Conservation (phyloP, 345 rosid genomes). For the Hypericum androsaemum region DNA sequence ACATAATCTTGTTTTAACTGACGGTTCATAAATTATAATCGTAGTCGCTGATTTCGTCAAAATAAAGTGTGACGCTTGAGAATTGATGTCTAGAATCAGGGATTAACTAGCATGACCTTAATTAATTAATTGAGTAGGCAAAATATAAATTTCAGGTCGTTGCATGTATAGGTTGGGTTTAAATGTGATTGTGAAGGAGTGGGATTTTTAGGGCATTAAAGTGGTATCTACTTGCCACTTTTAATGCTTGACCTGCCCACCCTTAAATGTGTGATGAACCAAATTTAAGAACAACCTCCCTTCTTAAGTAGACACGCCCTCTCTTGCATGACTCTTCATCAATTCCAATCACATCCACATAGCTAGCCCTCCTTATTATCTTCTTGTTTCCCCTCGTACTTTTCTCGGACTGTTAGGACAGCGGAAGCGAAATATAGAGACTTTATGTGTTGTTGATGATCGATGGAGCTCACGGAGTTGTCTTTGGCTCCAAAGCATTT, state of each 20-base stretch:
- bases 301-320: slow-evolving; percentile 19
- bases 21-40: too few relatives aligned
- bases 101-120: too few relatives aligned
- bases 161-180: slow-evolving; percentile 23
- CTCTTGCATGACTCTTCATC: slow-evolving; percentile 15
- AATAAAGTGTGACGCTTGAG: too few relatives aligned
- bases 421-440: neutral
- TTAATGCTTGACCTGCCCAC: slow-evolving; percentile 41
- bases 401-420: neutral
- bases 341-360: neutral
- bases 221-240: slow-evolving; percentile 34
- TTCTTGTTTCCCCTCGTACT: neutral
- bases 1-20: too few relatives aligned
- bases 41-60: too few relatives aligned
- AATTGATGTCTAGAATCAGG: too few relatives aligned
- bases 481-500: slow-evolving; percentile 25
- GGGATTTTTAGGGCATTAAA: slow-evolving; percentile 33
- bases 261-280: slow-evolving; percentile 31
- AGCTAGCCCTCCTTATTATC: neutral
- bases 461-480: slow-evolving; percentile 39
- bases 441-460: neutral
- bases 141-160: too few relatives aligned
- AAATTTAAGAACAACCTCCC: slow-evolving; percentile 26
- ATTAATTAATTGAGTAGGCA: too few relatives aligned
- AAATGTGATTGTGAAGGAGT: slow-evolving; percentile 18